Percentiles rank a stretch among this genome's conserved stretches.
Evolutionary conservation across 345 rosid genomes (phyloP).

Genomic region (Punica granatum): DNA sequence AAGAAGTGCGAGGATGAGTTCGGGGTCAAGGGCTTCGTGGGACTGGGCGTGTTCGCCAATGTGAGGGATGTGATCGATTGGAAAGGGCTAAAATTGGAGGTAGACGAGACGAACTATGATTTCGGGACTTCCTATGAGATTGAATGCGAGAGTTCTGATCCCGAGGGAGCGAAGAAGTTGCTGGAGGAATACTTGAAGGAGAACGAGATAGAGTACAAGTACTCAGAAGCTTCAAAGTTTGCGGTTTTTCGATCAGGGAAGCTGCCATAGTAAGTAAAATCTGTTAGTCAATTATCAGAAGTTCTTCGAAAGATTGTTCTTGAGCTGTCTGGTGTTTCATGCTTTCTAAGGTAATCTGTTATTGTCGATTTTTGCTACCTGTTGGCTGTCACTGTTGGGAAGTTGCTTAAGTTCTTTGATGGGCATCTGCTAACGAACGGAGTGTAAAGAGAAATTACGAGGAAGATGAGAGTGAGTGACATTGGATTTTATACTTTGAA

Average conservation of each 20-base stretch:
- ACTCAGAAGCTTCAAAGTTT: slow-evolving; percentile 71
- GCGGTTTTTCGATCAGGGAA: slow-evolving; percentile 65
- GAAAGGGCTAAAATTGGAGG: slow-evolving; percentile 67
- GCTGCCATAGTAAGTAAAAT: slow-evolving; percentile 37
- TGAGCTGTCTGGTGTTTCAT: background rate
- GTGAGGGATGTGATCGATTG: slow-evolving; percentile 57
- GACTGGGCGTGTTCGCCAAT: slow-evolving; percentile 86
- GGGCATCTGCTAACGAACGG: background rate
- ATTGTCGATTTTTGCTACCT: background rate
- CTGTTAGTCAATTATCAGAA: background rate
- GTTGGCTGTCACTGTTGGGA: background rate
- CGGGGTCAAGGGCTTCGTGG: slow-evolving; percentile 46
- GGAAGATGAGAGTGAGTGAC: background rate
- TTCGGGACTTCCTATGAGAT: slow-evolving; percentile 72
- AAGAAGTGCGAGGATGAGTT: slow-evolving; percentile 63
- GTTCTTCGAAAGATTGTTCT: background rate
- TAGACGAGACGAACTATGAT: slow-evolving; percentile 68
- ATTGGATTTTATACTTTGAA: background rate
- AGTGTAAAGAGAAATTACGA: background rate
- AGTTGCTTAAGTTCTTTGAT: background rate
- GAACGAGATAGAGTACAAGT: slow-evolving; percentile 43
- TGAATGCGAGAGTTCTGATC: slow-evolving; percentile 75
- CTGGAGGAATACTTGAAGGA: slow-evolving; percentile 53
- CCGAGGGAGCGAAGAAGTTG: slow-evolving; percentile 52
- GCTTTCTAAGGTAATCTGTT: background rate